Percentiles rank a stretch among this genome's conserved stretches.
These are phyloP conservation scores for Globisporangium barbulae DNA, from an alignment of 352 stramenopile species.

Conservation along the genomic window DNA sequence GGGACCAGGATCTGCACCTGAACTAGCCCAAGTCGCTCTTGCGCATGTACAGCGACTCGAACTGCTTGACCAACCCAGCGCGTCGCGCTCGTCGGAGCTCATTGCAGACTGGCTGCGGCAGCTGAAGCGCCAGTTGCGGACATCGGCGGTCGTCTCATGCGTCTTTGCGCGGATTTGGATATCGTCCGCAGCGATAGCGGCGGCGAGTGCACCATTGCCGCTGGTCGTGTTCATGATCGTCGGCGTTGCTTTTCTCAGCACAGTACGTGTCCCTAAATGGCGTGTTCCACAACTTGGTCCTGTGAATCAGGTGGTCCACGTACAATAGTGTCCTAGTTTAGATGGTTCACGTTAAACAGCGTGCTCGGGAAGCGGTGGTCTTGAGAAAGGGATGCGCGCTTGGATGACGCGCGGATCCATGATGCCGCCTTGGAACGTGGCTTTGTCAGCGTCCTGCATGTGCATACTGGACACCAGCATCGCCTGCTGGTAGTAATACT, in stretches of 20 bases:
- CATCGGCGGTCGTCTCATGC: constrained; percentile 21
- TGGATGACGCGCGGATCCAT: constrained; percentile 67
- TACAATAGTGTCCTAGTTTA: no score
- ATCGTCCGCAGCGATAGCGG: background rate
- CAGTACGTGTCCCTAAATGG: no score
- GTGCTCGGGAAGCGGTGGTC: no score
- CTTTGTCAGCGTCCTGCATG: constrained; percentile 24
- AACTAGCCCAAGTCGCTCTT: constrained; percentile 58
- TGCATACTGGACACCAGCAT: constrained; percentile 36
- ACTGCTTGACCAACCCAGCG: constrained; percentile 35
- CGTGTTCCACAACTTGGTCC: no score
- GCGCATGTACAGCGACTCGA: constrained; percentile 73
- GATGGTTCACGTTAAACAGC: no score
- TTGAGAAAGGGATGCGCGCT: constrained; percentile 23
- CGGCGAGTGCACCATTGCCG: no score
- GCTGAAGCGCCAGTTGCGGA: constrained; percentile 44
- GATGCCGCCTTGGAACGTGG: constrained; percentile 36
- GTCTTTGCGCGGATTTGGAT: background rate
- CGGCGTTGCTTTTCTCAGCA: no score
- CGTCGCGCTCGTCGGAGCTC: constrained; percentile 33
- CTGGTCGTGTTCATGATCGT: no score
- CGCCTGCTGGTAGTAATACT: constrained; percentile 68
- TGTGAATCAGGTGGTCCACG: no score
- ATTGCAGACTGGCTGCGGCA: constrained; percentile 35
- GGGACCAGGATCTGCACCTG: constrained; percentile 22